phyloP scores from a whole-genome alignment of 257 asterid genomes.

The Leptodermis oblonga region DNA sequence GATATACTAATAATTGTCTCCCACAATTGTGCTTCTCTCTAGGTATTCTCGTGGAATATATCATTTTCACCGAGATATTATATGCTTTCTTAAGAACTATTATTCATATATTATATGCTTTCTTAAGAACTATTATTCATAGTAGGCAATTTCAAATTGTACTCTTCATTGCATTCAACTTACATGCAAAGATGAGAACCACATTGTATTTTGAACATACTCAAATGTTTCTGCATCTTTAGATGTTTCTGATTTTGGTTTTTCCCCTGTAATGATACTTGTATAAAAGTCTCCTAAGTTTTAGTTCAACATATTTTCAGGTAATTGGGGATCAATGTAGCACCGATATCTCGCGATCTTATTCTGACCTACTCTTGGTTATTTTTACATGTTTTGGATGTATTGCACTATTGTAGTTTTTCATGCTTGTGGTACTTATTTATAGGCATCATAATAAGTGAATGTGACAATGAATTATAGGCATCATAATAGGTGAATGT shows the following conservation, averaged over 20 bases:
- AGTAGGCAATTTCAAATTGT: slow-evolving; percentile 27
- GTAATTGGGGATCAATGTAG: not conserved
- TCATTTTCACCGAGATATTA: slow-evolving; percentile 16
- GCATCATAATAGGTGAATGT: too few species aligned
- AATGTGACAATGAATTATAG: too few species aligned
- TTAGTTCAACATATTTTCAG: not conserved
- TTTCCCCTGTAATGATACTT: slow-evolving; percentile 3
- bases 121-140: slow-evolving; percentile 30
- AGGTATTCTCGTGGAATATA: slow-evolving; percentile 27
- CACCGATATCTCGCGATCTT: not conserved
- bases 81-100: slow-evolving; percentile 19
- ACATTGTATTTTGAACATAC: slow-evolving; percentile 26
- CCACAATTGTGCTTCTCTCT: slow-evolving; percentile 21
- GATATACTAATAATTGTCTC: slow-evolving; percentile 13
- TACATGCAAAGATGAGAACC: slow-evolving; percentile 31
- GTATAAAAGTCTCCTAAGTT: slow-evolving; percentile 1
- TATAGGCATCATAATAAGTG: not conserved
- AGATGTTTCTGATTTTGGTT: not conserved
- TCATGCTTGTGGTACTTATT: not conserved
- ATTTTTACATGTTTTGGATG: not conserved
- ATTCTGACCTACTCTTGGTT: not conserved
- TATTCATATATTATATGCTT: slow-evolving; percentile 21
- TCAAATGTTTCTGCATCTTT: not conserved
- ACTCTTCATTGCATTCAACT: slow-evolving; percentile 36
- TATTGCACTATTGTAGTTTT: not conserved